Percentiles rank a stretch among this genome's conserved stretches.
Evolutionary conservation across 768 basidiomycete genomes (phyloP).

Genomic region (Hydnum rufescens): DNA sequence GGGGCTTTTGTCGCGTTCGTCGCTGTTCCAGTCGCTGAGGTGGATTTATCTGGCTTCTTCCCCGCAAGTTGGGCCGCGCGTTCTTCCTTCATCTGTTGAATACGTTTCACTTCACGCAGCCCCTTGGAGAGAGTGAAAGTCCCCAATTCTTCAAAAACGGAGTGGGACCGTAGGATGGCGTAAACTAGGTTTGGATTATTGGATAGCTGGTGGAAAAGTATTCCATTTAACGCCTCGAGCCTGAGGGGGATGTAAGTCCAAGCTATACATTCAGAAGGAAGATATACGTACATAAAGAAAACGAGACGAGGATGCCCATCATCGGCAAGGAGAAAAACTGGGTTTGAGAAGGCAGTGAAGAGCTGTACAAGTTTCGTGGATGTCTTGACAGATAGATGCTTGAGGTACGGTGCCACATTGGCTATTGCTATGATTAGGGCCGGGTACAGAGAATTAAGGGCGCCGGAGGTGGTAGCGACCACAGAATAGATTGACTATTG

Average conservation of each 20-base stretch:
- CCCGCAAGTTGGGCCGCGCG: conserved; percentile 18
- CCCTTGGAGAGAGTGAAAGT: conserved; percentile 80
- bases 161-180: conserved; percentile 64
- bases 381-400: conserved; percentile 57
- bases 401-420: conserved; percentile 75
- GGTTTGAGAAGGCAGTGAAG: conserved; percentile 79
- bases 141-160: conserved; percentile 73
- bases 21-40: background rate
- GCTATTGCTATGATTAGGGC: conserved; percentile 79
- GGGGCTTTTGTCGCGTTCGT: background rate
- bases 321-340: conserved; percentile 74
- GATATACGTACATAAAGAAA: conserved; percentile 57
- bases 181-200: conserved; percentile 82
- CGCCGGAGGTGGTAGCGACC: conserved; percentile 71
- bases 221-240: conserved; percentile 79
- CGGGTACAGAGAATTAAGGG: conserved; percentile 70
- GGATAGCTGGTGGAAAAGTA: conserved; percentile 53
- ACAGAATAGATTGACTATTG: conserved; percentile 69
- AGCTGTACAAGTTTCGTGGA: conserved; percentile 74
- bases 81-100: conserved; percentile 54
- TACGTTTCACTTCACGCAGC: conserved; percentile 62
- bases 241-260: conserved; percentile 20
- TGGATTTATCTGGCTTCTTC: background rate
- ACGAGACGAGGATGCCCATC: conserved; percentile 87
- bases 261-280: background rate